Evolutionary conservation across 305 asterid genomes (phyloP), one percentile per base, ranked within the genome.

Genomic region (Andrographis paniculata): DNA sequence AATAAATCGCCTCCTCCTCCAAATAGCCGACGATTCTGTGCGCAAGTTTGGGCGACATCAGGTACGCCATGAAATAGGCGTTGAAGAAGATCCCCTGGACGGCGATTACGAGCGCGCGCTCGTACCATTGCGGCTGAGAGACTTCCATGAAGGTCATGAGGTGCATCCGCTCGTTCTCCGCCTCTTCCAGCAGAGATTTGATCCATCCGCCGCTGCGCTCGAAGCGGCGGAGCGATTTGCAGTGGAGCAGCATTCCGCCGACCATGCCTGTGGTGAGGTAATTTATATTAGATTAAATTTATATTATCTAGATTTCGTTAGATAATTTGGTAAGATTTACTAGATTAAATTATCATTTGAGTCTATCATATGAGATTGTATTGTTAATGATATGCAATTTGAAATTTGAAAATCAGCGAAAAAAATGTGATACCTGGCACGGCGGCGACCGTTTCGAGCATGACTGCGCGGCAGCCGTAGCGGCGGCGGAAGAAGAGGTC

Each of bases 371-470:
- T n/a, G n/a, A n/a, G n/a, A n/a, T n/a, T n/a, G n/a, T n/a, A n/a
- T n/a, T n/a, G n/a, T n/a, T n/a, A n/a, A n/a, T n/a, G n/a, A n/a
- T n/a, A n/a, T n/a, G n/a, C n/a, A n/a, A n/a, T n/a, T n/a, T n/a
- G n/a, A n/a, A n/a, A n/a, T n/a, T n/a, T n/a, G n/a, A n/a, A n/a
- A n/a, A n/a, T n/a, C n/a, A n/a, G n/a, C n/a, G n/a, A n/a, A n/a
- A n/a, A n/a, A n/a, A n/a, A n/a, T n/a, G n/a, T n/a, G n/a, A n/a
- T n/a, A n/a, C n/a, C n/a, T 10, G 96, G 96, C 53, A 89, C 98
- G 11, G 94, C 98, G 2, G 98, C 98, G 60, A 89, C 98, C 1
- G 98, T 89, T 71, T 89, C 98, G 40, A 89, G 89, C 98, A 89
- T 86, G 96, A 86, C 74, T 35, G 98, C 98, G 45, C 95, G 94